These are phyloP conservation scores for Stylonectria norvegica DNA, from an alignment of 2,329 filamentous ascomycete genomes.

Conservation along the genomic window DNA sequence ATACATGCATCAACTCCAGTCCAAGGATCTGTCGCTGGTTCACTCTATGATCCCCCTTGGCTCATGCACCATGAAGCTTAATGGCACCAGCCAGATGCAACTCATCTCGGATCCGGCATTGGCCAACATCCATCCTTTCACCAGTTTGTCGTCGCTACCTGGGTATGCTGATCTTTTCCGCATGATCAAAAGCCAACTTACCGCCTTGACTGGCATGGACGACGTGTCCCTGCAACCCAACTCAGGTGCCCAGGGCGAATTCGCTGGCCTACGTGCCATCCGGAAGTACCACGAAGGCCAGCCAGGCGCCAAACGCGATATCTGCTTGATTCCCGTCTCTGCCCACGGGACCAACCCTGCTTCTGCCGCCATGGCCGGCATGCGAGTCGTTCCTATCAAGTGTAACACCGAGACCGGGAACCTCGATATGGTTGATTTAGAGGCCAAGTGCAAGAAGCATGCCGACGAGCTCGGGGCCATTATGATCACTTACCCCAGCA, in stretches of 20 bases:
- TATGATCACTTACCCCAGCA: slow-evolving; percentile 96
- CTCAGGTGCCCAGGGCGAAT: slow-evolving; percentile 93
- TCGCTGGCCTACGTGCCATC: slow-evolving; percentile 84
- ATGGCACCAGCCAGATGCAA: slow-evolving; percentile 89
- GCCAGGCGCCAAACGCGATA: slow-evolving; percentile 70
- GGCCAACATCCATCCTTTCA: slow-evolving; percentile 77
- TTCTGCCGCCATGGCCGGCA: slow-evolving; percentile 91
- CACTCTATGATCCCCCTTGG: slow-evolving; percentile 98
- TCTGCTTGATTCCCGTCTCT: slow-evolving; percentile 91
- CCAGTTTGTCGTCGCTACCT: slow-evolving; percentile 57
- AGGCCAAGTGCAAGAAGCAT: slow-evolving; percentile 86
- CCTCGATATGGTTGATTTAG: slow-evolving; percentile 79
- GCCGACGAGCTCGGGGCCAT: slow-evolving; percentile 82
- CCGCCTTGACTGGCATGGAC: slow-evolving; percentile 84
- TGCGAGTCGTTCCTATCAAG: slow-evolving; percentile 90
- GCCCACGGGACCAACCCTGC: slow-evolving; percentile 96
- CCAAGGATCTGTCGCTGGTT: slow-evolving; percentile 87
- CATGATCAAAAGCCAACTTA: slow-evolving; percentile 71
- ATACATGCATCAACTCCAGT: slow-evolving; percentile 90
- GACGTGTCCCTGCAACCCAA: slow-evolving; percentile 90
- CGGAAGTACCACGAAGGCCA: slow-evolving; percentile 75
- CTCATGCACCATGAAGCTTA: slow-evolving; percentile 98
- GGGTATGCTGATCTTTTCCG: slow-evolving; percentile 70
- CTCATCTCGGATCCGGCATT: slow-evolving; percentile 76
- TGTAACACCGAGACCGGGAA: slow-evolving; percentile 86